Conservation (phyloP, 352 stramenopile genomes). For the Peronospora tabacina region DNA sequence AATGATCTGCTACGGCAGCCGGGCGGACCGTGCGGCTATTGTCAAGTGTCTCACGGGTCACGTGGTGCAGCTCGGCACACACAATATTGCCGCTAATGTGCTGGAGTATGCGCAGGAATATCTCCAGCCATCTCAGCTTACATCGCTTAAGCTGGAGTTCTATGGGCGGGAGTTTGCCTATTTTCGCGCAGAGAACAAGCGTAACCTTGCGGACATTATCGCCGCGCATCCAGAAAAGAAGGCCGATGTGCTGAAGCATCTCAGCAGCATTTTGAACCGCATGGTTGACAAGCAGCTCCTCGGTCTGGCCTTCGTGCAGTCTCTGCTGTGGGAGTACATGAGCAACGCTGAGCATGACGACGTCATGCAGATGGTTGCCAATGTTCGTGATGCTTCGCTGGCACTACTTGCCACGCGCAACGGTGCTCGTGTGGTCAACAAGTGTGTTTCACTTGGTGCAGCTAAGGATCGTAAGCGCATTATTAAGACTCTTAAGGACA, state of each 20-base stretch:
- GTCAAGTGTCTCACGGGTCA: conserved; percentile 91
- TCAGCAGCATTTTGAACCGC: conserved; percentile 64
- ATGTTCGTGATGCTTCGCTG: conserved; percentile 79
- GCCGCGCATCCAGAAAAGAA: conserved; percentile 60
- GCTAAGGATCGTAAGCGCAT: conserved; percentile 89
- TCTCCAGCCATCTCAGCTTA: conserved; percentile 81
- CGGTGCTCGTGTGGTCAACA: conserved; percentile 80
- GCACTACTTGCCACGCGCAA: conserved; percentile 83
- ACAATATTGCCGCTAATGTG: conserved; percentile 91
- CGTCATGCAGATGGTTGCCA: conserved; percentile 80
- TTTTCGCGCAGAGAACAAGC: conserved; percentile 78
- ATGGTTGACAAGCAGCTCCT: conserved; percentile 89
- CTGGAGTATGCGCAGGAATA: conserved; percentile 88
- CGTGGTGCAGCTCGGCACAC: conserved; percentile 89
- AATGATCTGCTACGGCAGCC: conserved; percentile 92
- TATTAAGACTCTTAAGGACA: conserved; percentile 88
- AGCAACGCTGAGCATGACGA: conserved; percentile 68
- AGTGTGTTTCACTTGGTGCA: conserved; percentile 70
- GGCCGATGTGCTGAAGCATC: conserved; percentile 61
- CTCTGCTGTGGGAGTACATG: conserved; percentile 87
- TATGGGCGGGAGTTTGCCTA: conserved; percentile 86
- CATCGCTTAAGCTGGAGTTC: conserved; percentile 83
- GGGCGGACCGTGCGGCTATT: conserved; percentile 65
- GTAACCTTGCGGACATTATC: conserved; percentile 72
- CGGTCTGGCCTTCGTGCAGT: conserved; percentile 82